Conservation (phyloP, 2,329 filamentous ascomycete genomes). For the Aspergillus sp. region DNA sequence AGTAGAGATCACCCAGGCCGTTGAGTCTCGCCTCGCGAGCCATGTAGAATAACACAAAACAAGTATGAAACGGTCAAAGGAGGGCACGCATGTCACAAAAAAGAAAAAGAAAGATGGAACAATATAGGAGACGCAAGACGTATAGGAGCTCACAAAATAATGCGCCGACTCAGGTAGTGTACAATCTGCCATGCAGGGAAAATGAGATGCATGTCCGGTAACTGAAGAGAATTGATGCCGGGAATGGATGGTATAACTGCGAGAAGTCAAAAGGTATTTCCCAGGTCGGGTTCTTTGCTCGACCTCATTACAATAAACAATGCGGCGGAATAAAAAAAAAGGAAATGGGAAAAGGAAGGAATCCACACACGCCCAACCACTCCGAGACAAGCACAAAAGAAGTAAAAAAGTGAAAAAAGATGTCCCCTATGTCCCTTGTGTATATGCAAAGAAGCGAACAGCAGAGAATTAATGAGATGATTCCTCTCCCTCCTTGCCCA, state of each 20-base stretch:
- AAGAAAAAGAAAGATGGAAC: constrained; percentile 10
- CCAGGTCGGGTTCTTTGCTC: constrained; percentile 19
- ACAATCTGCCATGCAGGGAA: constrained; percentile 28
- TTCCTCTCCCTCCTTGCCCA: constrained; percentile 3
- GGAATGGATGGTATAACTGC: constrained; percentile 16
- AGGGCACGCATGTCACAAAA: constrained; percentile 17
- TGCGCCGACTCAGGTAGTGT: constrained; percentile 25
- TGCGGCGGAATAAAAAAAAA: constrained; percentile 14
- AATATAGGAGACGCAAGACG: constrained; percentile 13
- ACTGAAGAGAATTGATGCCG: constrained; percentile 9
- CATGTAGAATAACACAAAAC: constrained; percentile 5
- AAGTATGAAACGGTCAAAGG: constrained; percentile 9
- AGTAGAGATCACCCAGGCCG: constrained; percentile 9
- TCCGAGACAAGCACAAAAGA: constrained; percentile 17
- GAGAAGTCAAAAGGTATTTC: constrained; percentile 15
- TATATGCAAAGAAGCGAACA: constrained; percentile 35
- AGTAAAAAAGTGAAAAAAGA: constrained; percentile 18
- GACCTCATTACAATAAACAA: constrained; percentile 23
- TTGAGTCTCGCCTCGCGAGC: constrained; percentile 8
- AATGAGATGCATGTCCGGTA: constrained; percentile 16
- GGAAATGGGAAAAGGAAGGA: constrained; percentile 13
- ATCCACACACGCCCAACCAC: constrained; percentile 22
- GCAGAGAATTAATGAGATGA: constrained; percentile 25
- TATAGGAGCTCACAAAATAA: constrained; percentile 13
- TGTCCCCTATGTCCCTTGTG: constrained; percentile 33